Percentiles rank a stretch among this genome's conserved stretches.
These are phyloP conservation scores for Neonectria magnoliae DNA, from an alignment of 2,329 filamentous ascomycete species.

Conservation along the genomic window DNA sequence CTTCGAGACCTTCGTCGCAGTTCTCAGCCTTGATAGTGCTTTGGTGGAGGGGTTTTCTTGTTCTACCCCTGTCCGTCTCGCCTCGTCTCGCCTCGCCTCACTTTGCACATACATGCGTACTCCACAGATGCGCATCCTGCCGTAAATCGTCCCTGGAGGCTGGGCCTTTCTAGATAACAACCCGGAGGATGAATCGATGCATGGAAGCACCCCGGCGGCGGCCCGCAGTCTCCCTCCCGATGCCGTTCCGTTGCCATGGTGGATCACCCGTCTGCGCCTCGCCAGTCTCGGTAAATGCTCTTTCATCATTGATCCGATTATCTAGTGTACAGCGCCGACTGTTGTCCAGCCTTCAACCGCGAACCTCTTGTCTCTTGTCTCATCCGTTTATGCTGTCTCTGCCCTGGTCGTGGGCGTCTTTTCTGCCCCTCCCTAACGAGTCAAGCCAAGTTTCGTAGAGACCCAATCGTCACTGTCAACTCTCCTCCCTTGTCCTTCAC, in stretches of 20 bases:
- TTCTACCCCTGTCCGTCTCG: slow-evolving; percentile 14
- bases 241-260: slow-evolving; percentile 24
- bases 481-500: slow-evolving; percentile 47
- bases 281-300: slow-evolving; percentile 32
- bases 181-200: slow-evolving; percentile 6
- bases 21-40: slow-evolving; percentile 19
- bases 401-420: slow-evolving; percentile 17
- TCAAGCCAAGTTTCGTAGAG: slow-evolving; percentile 33
- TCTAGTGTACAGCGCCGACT: slow-evolving; percentile 44
- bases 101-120: not conserved
- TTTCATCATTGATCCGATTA: slow-evolving; percentile 41
- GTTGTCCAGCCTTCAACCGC: slow-evolving; percentile 34
- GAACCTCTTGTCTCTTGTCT: slow-evolving; percentile 24
- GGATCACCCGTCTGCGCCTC: slow-evolving; percentile 14
- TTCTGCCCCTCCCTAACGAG: slow-evolving; percentile 21
- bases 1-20: slow-evolving; percentile 18
- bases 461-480: slow-evolving; percentile 22
- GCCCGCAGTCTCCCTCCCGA: slow-evolving; percentile 15
- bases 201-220: slow-evolving; percentile 8
- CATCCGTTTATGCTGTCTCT: slow-evolving; percentile 17
- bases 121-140: not conserved
- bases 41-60: slow-evolving; percentile 10
- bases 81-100: slow-evolving; percentile 16
- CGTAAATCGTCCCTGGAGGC: slow-evolving; percentile 12
- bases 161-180: slow-evolving; percentile 15